These are phyloP conservation scores for Trametes hirsuta DNA, from an alignment of 1,284 basidiomycete genomes.

Conservation along the genomic window DNA sequence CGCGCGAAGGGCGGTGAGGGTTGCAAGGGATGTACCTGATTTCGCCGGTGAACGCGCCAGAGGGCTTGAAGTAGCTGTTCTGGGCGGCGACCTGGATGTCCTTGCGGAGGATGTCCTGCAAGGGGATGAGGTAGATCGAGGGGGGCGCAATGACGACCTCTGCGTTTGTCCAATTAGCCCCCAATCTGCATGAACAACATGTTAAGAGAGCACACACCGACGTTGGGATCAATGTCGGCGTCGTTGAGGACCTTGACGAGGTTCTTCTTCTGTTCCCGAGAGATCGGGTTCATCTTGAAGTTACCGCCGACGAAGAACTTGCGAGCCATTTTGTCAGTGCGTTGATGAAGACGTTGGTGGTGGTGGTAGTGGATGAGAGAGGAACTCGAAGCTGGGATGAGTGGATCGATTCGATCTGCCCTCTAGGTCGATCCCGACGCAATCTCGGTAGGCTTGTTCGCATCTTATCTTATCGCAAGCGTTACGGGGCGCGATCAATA, in stretches of 20 bases:
- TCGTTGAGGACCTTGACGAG: conserved; percentile 76
- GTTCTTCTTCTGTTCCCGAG: conserved; percentile 62
- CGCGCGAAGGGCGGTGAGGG: not conserved
- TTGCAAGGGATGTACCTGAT: conserved; percentile 62
- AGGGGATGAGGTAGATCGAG: conserved; percentile 80
- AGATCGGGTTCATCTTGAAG: conserved; percentile 93
- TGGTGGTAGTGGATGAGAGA: not conserved
- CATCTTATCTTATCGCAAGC: conserved; percentile 14
- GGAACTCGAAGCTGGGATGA: not conserved
- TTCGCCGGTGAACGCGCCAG: conserved; percentile 96
- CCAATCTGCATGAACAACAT: not conserved
- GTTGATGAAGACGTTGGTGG: not conserved
- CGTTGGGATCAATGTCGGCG: conserved; percentile 73
- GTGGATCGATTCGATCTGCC: conserved; percentile 14
- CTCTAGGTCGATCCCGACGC: conserved; percentile 17
- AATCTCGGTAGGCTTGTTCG: conserved; percentile 9
- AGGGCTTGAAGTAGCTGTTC: conserved; percentile 86
- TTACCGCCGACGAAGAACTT: conserved; percentile 92
- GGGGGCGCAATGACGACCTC: conserved; percentile 94
- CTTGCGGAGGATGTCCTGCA: conserved; percentile 61
- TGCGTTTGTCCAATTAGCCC: conserved; percentile 34
- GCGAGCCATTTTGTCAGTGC: conserved; percentile 57
- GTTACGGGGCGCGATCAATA: not conserved
- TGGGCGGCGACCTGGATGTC: conserved; percentile 87
- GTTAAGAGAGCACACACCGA: conserved; percentile 54